Conservation (phyloP, 352 stramenopile genomes). For the Nothophytophthora sp. region DNA sequence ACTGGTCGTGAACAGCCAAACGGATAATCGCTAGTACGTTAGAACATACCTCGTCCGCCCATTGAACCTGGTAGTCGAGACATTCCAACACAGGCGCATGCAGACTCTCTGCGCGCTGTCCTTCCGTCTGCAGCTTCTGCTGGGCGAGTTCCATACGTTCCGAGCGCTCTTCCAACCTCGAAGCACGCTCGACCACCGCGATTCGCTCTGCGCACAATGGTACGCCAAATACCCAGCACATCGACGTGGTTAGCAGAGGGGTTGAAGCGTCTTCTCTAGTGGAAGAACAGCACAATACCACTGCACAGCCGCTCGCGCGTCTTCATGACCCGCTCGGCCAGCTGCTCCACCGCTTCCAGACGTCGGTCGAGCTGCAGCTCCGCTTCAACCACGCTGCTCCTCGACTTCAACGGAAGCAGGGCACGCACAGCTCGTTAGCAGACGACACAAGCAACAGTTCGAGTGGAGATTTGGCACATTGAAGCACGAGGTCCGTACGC, state of each 20-base stretch:
- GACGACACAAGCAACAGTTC: neutral
- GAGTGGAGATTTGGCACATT: no score
- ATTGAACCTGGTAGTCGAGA: slow-evolving; percentile 71
- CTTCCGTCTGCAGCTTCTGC: slow-evolving; percentile 37
- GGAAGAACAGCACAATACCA: slow-evolving; percentile 29
- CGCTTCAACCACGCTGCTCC: slow-evolving; percentile 47
- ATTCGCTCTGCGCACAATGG: slow-evolving; percentile 40
- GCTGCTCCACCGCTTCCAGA: slow-evolving; percentile 57
- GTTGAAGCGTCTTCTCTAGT: no score
- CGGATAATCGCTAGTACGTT: neutral
- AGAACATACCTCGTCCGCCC: slow-evolving; percentile 47
- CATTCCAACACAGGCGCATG: slow-evolving; percentile 59
- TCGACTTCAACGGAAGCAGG: slow-evolving; percentile 31
- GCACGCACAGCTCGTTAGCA: neutral
- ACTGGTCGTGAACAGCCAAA: neutral
- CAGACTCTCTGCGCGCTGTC: slow-evolving; percentile 29
- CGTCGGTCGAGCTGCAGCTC: slow-evolving; percentile 48
- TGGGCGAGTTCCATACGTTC: slow-evolving; percentile 43
- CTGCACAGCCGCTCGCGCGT: slow-evolving; percentile 67
- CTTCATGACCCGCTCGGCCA: slow-evolving; percentile 71
- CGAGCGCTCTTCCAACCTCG: slow-evolving; percentile 47
- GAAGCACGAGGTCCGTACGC: no score
- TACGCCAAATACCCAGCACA: neutral
- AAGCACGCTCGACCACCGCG: slow-evolving; percentile 53
- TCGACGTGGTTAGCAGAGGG: neutral